Evolutionary conservation across 192 early-diverging fungal species (phyloP).

Genomic region (Linnemannia hyalina): DNA sequence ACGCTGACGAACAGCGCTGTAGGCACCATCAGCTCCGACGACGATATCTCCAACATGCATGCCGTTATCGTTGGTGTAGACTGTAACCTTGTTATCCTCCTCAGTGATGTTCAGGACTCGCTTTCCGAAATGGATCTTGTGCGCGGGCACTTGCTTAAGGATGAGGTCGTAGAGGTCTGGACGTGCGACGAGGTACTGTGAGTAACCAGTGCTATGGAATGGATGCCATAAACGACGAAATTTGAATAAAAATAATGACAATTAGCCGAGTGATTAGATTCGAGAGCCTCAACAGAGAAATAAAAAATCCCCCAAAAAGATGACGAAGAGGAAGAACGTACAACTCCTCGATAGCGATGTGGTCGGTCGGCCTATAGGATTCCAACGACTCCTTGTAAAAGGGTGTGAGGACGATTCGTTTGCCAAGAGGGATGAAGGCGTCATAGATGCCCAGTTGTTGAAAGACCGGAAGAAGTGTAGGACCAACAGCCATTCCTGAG

Average conservation of each 20-base stretch:
- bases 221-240: background rate
- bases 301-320: background rate
- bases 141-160: background rate
- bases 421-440: background rate
- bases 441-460: background rate
- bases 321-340: background rate
- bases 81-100: constrained; percentile 27
- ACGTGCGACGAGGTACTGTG: constrained; percentile 2
- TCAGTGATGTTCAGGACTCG: constrained; percentile 7
- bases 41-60: constrained; percentile 28
- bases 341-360: background rate
- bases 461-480: background rate
- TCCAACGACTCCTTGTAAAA: background rate
- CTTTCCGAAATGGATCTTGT: constrained; percentile 34
- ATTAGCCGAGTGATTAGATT: background rate
- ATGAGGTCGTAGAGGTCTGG: constrained; percentile 23
- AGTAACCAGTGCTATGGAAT: constrained; percentile 12
- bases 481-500: background rate
- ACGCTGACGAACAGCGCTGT: constrained; percentile 25
- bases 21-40: constrained; percentile 50
- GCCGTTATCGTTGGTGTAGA: constrained; percentile 19
- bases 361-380: background rate
- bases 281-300: background rate
- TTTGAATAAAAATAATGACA: background rate
- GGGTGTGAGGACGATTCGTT: background rate